A percentile compares a stretch with the other conserved stretches of the same genome.
phyloP scores from a whole-genome alignment of 2,329 filamentous ascomycete species.

The Beauveria varroae region DNA sequence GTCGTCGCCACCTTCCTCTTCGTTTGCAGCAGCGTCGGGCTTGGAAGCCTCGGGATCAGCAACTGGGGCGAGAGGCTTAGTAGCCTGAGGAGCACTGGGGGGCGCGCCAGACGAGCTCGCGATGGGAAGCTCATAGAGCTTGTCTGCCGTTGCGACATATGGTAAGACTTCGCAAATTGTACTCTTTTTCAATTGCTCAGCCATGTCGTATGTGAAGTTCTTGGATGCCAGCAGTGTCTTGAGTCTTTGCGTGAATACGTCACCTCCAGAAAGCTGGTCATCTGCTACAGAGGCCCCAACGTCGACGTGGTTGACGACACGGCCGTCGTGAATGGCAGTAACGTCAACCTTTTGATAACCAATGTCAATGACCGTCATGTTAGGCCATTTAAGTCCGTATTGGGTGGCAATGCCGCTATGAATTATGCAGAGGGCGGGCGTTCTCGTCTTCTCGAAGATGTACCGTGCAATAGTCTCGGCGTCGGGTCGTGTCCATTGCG shows the following conservation, averaged over 20 bases:
- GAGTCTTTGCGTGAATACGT: constrained; percentile 74
- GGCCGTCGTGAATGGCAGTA: constrained; percentile 79
- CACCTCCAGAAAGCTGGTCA: constrained; percentile 63
- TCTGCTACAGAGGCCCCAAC: constrained; percentile 50
- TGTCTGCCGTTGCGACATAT: constrained; percentile 38
- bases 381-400: constrained; percentile 69
- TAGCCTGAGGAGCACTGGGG: constrained; percentile 19
- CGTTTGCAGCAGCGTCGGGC: constrained; percentile 11
- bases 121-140: constrained; percentile 41
- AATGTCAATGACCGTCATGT: constrained; percentile 82
- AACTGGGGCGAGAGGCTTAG: constrained; percentile 15
- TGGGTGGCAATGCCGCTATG: constrained; percentile 82
- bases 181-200: constrained; percentile 62
- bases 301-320: constrained; percentile 60
- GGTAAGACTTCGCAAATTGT: constrained; percentile 59
- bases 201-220: constrained; percentile 57
- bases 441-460: constrained; percentile 95
- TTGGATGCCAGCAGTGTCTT: constrained; percentile 55
- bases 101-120: constrained; percentile 22
- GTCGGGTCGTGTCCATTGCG: constrained; percentile 83
- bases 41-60: background rate
- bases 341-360: constrained; percentile 90
- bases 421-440: constrained; percentile 83
- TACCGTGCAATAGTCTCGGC: constrained; percentile 85
- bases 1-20: constrained; percentile 30